Evolutionary conservation across 129 eudicot genomes (phyloP), one percentile per base, ranked within the genome.

Genomic region (Smallanthus sonchifolius): DNA sequence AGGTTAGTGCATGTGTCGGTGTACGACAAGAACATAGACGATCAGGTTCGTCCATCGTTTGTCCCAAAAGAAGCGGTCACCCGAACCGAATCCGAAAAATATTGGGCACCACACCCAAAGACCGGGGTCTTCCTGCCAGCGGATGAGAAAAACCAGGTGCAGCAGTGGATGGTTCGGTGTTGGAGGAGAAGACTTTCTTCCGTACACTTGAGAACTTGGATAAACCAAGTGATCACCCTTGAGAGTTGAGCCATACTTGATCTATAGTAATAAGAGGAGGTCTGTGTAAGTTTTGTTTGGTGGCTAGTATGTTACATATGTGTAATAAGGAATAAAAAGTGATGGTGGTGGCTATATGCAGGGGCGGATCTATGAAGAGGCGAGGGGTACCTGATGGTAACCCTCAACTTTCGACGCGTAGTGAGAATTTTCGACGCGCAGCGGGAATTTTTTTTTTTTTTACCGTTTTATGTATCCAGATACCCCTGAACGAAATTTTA

Each of bases 41-140:
- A 93, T 2, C 92, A 92, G 40, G 81, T 81, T 37, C 82, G 80
- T 39, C 86, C 96, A 44, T 69, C 86, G 1, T 72, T 90, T 67
- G 98, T 93, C 61, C 96, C 98, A 2, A 92, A 93, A 55, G 82
- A 93, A 48, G 69, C 86, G 2, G 73, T 86, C 2, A 79, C 83
- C 51, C 74, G 77, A 20, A 75, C 84, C 0, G 71, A 86, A 39
- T 70, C 95, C 9, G 90, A 84, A 20, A 73, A 83, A 47, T 88
- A 90, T 86, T 93, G 98, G 98, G 84, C 86, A 7, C 98, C 98
- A 28, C 83, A 93, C 85, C 98, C 98, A 1, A 74, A 83, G 62
- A 93, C 98, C 2, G 98, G 98, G 47, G 95, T 92, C 28, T 92
- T 92, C 38, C 95, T 96, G 43, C 98, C 98, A 1, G 79, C 56